These are phyloP conservation scores for Cyclotella distinguenda DNA, from an alignment of 108 stramenopile species.

Conservation along the genomic window DNA sequence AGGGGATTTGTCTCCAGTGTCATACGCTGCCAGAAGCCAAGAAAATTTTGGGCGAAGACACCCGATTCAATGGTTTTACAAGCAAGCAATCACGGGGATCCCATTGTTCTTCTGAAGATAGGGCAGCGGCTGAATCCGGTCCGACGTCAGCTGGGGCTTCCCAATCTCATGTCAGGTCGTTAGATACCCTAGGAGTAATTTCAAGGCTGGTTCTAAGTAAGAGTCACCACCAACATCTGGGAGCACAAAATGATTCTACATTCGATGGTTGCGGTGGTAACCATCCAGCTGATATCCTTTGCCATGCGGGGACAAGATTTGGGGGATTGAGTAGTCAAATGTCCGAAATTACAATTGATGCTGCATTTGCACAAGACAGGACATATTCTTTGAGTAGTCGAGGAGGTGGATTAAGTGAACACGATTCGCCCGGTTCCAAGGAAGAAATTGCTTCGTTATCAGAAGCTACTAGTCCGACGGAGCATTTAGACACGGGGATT, in stretches of 20 bases:
- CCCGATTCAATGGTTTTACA: too few species aligned
- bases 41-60: conserved; percentile 6
- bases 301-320: conserved; percentile 1
- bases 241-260: neutral
- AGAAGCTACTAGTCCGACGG: neutral
- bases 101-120: too few species aligned
- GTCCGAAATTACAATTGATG: conserved; percentile 12
- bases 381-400: too few species aligned
- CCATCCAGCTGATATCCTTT: neutral
- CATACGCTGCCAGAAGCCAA: conserved; percentile 17
- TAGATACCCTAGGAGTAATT: too few species aligned
- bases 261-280: neutral
- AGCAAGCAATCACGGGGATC: neutral
- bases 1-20: conserved; percentile 36
- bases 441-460: too few species aligned
- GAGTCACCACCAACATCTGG: too few species aligned
- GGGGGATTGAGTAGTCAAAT: conserved; percentile 7
- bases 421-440: too few species aligned
- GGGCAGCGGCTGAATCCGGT: too few species aligned
- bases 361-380: neutral
- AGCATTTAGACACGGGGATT: neutral
- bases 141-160: too few species aligned
- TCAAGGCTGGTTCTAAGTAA: too few species aligned
- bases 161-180: too few species aligned
- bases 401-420: too few species aligned